Conservation (phyloP, 768 basidiomycete genomes). For the Tylopilus vinaceipallidus region DNA sequence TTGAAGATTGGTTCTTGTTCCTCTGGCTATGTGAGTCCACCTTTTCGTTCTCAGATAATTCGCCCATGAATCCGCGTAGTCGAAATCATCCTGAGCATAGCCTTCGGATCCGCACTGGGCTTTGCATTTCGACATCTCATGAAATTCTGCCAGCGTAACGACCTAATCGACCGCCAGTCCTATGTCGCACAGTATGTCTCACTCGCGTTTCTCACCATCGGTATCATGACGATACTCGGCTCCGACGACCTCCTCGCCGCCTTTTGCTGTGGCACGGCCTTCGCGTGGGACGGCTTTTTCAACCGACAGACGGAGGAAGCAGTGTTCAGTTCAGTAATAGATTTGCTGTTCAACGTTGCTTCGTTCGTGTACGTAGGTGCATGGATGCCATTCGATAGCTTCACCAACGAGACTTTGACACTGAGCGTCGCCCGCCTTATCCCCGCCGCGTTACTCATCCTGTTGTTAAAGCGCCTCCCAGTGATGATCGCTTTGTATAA, state of each 20-base stretch:
- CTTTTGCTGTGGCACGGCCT: conserved; percentile 92
- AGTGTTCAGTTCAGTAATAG: conserved; percentile 94
- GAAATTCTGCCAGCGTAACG: conserved; percentile 85
- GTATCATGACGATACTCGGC: conserved; percentile 80
- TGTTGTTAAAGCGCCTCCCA: conserved; percentile 82
- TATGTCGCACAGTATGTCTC: conserved; percentile 92
- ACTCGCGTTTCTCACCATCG: conserved; percentile 80
- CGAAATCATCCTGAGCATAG: conserved; percentile 71
- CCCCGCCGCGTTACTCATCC: conserved; percentile 77
- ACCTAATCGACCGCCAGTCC: conserved; percentile 90
- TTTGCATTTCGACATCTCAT: conserved; percentile 83
- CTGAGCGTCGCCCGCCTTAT: conserved; percentile 83
- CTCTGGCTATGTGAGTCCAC: conserved; percentile 79
- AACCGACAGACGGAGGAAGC: conserved; percentile 93
- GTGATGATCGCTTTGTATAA: conserved; percentile 79
- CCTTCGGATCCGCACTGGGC: conserved; percentile 75
- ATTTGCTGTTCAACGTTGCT: conserved; percentile 92
- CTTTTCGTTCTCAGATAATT: neutral
- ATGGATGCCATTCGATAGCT: conserved; percentile 91
- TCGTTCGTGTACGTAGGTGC: conserved; percentile 96
- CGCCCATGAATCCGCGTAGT: conserved; percentile 42
- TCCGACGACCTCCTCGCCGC: conserved; percentile 94
- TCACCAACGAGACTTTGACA: conserved; percentile 61
- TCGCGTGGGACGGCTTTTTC: conserved; percentile 96
- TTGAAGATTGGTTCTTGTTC: conserved; percentile 84